These are phyloP conservation scores for Tricholoma flavovirens DNA, from an alignment of 768 basidiomycete species.

Conservation along the genomic window DNA sequence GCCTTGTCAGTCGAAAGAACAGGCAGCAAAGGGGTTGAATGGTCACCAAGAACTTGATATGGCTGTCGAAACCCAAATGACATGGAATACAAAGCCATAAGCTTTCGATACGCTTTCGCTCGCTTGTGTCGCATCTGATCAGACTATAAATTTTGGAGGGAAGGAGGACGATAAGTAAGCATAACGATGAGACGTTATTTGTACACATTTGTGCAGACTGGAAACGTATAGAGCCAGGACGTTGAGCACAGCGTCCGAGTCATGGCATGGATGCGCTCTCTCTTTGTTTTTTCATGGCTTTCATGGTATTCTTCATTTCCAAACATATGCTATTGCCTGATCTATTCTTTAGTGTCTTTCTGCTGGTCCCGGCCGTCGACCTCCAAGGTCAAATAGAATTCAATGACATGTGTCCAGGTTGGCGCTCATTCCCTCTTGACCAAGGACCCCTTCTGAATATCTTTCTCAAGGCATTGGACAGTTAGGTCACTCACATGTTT, in stretches of 20 bases:
- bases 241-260: background rate
- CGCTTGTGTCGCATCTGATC: constrained; percentile 89
- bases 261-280: constrained; percentile 15
- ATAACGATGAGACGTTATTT: constrained; percentile 11
- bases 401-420: constrained; percentile 68
- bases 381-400: constrained; percentile 59
- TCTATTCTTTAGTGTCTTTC: constrained; percentile 14
- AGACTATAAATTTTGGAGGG: no score
- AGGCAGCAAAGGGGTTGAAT: background rate
- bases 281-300: constrained; percentile 19
- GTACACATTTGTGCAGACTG: constrained; percentile 11
- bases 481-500: constrained; percentile 53
- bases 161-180: no score
- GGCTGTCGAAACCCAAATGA: constrained; percentile 90
- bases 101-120: constrained; percentile 90
- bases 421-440: constrained; percentile 4
- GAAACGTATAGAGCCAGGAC: background rate
- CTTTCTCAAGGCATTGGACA: constrained; percentile 10
- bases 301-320: constrained; percentile 18
- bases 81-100: constrained; percentile 86
- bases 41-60: constrained; percentile 83
- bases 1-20: constrained; percentile 5
- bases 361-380: constrained; percentile 41
- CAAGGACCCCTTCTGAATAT: background rate
- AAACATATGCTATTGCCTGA: background rate